Percentiles rank a stretch among this genome's conserved stretches.
phyloP scores from a whole-genome alignment of 2,329 filamentous ascomycete species.

The Volutella citrinella region DNA sequence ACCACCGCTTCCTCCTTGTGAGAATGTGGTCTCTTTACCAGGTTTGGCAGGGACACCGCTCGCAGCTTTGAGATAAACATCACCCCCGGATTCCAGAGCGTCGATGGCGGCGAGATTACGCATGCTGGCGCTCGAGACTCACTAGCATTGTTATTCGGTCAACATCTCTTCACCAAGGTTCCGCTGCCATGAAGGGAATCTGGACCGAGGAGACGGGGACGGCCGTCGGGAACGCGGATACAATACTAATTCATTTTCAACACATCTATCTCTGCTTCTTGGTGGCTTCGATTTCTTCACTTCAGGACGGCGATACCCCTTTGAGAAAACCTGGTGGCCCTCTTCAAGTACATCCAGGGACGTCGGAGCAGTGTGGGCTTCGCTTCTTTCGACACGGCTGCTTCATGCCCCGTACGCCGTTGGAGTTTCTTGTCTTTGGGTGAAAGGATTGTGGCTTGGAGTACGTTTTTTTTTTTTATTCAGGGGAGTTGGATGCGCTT shows the following conservation, averaged over 20 bases:
- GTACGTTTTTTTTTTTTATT: conserved; percentile 27
- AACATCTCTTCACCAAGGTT: conserved; percentile 24
- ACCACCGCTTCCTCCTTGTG: conserved; percentile 5
- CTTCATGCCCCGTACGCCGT: conserved; percentile 1
- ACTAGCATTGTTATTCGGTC: conserved; percentile 18
- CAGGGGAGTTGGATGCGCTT: conserved; percentile 24
- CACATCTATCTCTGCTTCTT: conserved; percentile 21
- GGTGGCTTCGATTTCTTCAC: conserved; percentile 27
- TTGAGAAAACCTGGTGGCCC: conserved; percentile 24
- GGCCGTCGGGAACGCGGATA: conserved; percentile 21
- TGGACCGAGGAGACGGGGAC: conserved; percentile 20
- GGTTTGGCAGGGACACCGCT: conserved; percentile 14
- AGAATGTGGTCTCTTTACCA: conserved; percentile 6
- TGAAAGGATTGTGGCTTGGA: conserved; percentile 29
- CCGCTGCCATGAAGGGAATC: conserved; percentile 21
- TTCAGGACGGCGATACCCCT: conserved; percentile 34
- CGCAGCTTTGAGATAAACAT: conserved; percentile 22
- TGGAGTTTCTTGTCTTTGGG: too few relatives aligned
- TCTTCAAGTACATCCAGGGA: conserved; percentile 3
- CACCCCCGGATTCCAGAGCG: conserved; percentile 12
- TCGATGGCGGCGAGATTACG: conserved; percentile 11
- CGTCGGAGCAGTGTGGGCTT: neutral
- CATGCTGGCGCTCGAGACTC: conserved; percentile 19
- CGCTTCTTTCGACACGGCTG: neutral
- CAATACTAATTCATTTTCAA: conserved; percentile 21